phyloP scores from a whole-genome alignment of 257 asterid species.

The Striga asiatica region DNA sequence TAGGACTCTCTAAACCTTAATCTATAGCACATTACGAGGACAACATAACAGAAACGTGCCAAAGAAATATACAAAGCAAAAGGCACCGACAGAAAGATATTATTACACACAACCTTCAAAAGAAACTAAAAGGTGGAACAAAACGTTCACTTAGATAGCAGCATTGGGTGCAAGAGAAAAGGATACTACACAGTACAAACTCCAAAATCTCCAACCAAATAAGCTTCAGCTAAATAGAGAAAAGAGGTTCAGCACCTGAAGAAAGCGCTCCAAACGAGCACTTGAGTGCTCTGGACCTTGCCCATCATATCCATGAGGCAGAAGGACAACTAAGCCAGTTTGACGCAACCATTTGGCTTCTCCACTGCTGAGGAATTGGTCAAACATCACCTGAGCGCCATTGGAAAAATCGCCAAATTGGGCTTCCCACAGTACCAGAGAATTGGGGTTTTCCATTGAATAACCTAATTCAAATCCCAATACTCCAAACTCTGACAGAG shows the following conservation, averaged over 20 bases:
- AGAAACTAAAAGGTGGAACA: not conserved
- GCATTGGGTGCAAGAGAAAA: conserved; percentile 1
- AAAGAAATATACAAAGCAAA: not conserved
- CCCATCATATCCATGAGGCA: conserved; percentile 79
- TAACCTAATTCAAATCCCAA: conserved; percentile 90
- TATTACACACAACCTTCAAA: not conserved
- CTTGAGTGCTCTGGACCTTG: conserved; percentile 86
- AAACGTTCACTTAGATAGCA: conserved; percentile 1
- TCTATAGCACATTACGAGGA: too few species aligned
- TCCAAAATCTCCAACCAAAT: not conserved
- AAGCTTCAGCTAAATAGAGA: too few species aligned
- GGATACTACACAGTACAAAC: not conserved
- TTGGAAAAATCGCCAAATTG: conserved; percentile 74
- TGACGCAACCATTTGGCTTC: conserved; percentile 79
- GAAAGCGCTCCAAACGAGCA: conserved; percentile 76
- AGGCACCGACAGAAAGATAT: not conserved
- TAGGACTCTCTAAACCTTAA: too few species aligned
- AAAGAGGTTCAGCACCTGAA: conserved; percentile 42
- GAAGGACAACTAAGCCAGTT: conserved; percentile 45
- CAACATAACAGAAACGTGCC: not conserved
- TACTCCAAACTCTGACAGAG: conserved; percentile 91
- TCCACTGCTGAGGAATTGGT: conserved; percentile 66
- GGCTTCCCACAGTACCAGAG: conserved; percentile 79
- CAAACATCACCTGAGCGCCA: conserved; percentile 74
- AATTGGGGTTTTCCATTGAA: conserved; percentile 94